Conservation (phyloP, 1,284 basidiomycete species). For the Thelephora terrestris region DNA sequence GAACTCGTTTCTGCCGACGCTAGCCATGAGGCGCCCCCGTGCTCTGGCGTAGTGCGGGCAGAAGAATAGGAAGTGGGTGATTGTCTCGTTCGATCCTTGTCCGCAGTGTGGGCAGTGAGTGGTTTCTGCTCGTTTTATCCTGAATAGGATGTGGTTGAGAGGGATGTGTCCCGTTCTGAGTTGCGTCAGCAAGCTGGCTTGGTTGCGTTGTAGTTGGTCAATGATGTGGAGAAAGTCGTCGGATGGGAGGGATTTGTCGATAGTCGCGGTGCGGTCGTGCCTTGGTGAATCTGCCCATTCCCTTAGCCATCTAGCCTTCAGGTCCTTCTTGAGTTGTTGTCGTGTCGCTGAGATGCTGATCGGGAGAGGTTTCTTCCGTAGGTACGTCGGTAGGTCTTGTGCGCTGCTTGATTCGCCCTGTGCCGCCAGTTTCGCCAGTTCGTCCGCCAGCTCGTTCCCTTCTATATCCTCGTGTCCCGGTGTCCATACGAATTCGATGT, state of each 20-base stretch:
- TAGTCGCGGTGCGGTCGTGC: not conserved
- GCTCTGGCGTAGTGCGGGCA: not conserved
- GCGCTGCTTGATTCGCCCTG: slow-evolving; percentile 1
- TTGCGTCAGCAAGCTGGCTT: not conserved
- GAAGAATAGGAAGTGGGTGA: not conserved
- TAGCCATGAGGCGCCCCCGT: no score
- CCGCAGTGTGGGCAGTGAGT: no score
- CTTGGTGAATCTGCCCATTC: not conserved
- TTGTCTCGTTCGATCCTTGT: not conserved
- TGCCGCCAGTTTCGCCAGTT: slow-evolving; percentile 14
- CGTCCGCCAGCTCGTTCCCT: no score
- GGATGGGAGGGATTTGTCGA: not conserved
- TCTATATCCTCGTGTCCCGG: slow-evolving; percentile 12
- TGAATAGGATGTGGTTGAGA: not conserved
- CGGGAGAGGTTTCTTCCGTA: slow-evolving; percentile 10
- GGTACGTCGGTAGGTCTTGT: slow-evolving; percentile 2
- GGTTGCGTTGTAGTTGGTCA: not conserved
- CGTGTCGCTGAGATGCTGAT: slow-evolving; percentile 2
- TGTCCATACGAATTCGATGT: not conserved
- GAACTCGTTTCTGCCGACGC: no score
- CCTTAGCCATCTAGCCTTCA: no score
- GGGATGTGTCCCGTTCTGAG: not conserved
- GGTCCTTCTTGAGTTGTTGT: not conserved
- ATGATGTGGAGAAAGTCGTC: not conserved
- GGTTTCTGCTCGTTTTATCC: not conserved